phyloP scores from a whole-genome alignment of 1,284 basidiomycete genomes.

The Wallemia mellicola region DNA sequence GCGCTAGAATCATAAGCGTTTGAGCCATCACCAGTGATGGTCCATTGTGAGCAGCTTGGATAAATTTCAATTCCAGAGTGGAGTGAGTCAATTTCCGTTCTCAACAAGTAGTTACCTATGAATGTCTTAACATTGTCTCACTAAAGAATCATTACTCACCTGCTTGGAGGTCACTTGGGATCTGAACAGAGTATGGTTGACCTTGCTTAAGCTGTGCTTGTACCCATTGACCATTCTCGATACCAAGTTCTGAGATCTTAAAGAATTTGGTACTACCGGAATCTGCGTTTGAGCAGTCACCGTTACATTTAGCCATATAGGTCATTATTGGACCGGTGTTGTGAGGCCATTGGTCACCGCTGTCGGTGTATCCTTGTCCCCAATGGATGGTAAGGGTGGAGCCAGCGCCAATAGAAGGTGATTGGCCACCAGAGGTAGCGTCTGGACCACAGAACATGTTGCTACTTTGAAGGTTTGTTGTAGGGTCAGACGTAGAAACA shows the following conservation, averaged over 20 bases:
- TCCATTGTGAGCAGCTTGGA: not conserved
- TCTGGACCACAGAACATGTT: not conserved
- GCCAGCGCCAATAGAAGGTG: not conserved
- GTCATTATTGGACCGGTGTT: not conserved
- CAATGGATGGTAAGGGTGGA: not conserved
- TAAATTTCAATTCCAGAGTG: not conserved
- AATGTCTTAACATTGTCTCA: not conserved
- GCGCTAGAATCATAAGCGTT: too few species aligned
- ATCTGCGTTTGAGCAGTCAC: not conserved
- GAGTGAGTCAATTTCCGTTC: not conserved
- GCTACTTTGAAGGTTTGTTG: not conserved
- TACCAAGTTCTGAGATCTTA: not conserved
- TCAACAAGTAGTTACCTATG: too few species aligned
- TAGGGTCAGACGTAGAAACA: not conserved
- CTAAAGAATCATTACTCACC: not conserved
- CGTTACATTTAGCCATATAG: slow-evolving; percentile 1
- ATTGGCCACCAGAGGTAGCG: not conserved
- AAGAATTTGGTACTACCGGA: not conserved
- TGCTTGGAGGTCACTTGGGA: not conserved
- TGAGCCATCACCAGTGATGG: not conserved
- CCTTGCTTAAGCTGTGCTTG: not conserved
- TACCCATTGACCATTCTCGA: not conserved
- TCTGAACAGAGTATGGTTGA: not conserved
- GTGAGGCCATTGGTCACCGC: not conserved
- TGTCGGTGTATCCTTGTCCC: not conserved